Evolutionary conservation across 805 yeast species (phyloP).

Genomic region (Candida rishiriensis): DNA sequence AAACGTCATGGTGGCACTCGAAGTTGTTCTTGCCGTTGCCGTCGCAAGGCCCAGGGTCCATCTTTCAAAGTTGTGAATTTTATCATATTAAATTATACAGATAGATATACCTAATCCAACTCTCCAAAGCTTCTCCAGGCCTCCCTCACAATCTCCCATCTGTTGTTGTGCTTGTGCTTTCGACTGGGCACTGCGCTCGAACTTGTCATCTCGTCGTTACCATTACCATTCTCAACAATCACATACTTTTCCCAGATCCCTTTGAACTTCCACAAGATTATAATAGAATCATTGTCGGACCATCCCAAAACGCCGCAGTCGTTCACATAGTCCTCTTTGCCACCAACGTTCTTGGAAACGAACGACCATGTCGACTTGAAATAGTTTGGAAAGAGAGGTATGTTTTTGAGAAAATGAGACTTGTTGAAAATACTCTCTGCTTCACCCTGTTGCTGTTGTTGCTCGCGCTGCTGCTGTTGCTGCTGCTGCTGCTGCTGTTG

Average conservation of each 20-base stretch:
- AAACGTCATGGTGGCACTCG: constrained; percentile 39
- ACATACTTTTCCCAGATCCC: constrained; percentile 86
- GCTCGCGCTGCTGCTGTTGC: constrained; percentile 4
- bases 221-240: constrained; percentile 46
- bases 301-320: constrained; percentile 59
- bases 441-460: neutral
- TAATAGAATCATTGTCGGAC: constrained; percentile 68
- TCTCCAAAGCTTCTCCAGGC: constrained; percentile 65
- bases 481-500: neutral
- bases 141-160: constrained; percentile 59
- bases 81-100: too few relatives aligned
- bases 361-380: constrained; percentile 87
- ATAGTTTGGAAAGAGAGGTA: constrained; percentile 59
- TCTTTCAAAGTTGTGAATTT: neutral
- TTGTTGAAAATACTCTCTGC: constrained; percentile 35
- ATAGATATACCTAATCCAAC: constrained; percentile 13
- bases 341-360: constrained; percentile 58
- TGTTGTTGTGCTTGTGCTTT: constrained; percentile 8
- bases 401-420: constrained; percentile 58
- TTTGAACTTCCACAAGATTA: constrained; percentile 69
- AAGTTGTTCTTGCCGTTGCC: too few relatives aligned
- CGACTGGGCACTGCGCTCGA: constrained; percentile 4
- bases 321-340: constrained; percentile 28
- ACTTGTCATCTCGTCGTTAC: constrained; percentile 16
- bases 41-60: constrained; percentile 28